phyloP scores from a whole-genome alignment of 495 filamentous ascomycete genomes.

The Elaphomyces granulatus region DNA sequence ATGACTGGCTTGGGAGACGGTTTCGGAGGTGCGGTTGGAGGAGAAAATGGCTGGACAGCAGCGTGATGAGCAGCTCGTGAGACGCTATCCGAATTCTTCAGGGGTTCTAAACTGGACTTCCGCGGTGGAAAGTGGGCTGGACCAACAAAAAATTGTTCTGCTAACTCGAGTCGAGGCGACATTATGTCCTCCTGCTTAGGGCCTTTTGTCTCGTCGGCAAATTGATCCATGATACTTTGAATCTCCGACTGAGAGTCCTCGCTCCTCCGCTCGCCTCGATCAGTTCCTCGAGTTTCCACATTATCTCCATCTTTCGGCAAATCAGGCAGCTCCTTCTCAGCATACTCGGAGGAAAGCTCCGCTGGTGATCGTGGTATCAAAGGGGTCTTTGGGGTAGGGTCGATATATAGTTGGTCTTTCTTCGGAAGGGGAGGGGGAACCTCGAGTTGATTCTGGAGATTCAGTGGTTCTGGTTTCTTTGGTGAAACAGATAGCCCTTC shows the following conservation, averaged over 20 bases:
- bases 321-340: conserved; percentile 39
- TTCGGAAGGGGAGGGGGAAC: conserved; percentile 26
- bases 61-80: neutral
- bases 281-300: conserved; percentile 15
- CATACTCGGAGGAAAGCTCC: conserved; percentile 26
- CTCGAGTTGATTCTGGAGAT: conserved; percentile 8
- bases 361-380: conserved; percentile 34
- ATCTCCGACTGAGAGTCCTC: conserved; percentile 74
- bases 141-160: conserved; percentile 49
- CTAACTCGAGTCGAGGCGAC: conserved; percentile 63
- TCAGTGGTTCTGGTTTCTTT: conserved; percentile 8
- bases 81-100: conserved; percentile 15
- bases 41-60: neutral
- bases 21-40: conserved; percentile 4
- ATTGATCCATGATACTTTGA: conserved; percentile 87
- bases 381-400: conserved; percentile 49
- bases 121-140: conserved; percentile 61
- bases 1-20: conserved; percentile 8
- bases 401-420: conserved; percentile 45
- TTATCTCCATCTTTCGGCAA: conserved; percentile 39
- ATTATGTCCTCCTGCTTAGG: conserved; percentile 61
- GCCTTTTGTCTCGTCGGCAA: conserved; percentile 51
- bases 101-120: conserved; percentile 63
- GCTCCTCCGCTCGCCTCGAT: conserved; percentile 42
- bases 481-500: conserved; percentile 24